phyloP scores from a whole-genome alignment of 805 yeast species.

The Starmerella floris region DNA sequence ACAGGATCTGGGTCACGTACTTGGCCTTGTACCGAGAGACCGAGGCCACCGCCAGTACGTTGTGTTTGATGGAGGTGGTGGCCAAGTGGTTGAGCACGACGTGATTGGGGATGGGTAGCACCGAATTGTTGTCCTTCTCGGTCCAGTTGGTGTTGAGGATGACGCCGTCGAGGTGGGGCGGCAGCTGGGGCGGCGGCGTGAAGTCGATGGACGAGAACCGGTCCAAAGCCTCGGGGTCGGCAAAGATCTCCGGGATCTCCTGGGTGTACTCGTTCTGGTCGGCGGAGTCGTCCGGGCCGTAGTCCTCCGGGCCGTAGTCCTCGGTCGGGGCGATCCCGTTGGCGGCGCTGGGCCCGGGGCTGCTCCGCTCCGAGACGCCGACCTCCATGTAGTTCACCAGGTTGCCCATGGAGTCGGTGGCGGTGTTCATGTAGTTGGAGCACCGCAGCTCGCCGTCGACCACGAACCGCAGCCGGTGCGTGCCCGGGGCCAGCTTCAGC shows the following conservation, averaged over 20 bases:
- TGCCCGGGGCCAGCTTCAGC: constrained; percentile 57
- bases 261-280: constrained; percentile 37
- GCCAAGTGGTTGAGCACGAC: constrained; percentile 89
- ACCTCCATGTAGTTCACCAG: constrained; percentile 68
- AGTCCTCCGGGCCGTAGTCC: background rate
- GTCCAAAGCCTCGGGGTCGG: constrained; percentile 34
- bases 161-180: constrained; percentile 92
- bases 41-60: constrained; percentile 84
- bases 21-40: constrained; percentile 83
- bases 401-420: constrained; percentile 93
- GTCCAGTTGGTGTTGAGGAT: constrained; percentile 60
- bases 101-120: constrained; percentile 85
- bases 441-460: constrained; percentile 86
- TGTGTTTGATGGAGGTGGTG: constrained; percentile 88
- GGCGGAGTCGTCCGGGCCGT: constrained; percentile 1
- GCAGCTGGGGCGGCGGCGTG: constrained; percentile 86
- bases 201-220: constrained; percentile 30
- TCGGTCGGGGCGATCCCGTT: background rate
- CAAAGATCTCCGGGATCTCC: constrained; percentile 33
- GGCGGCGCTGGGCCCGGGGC: constrained; percentile 8
- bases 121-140: constrained; percentile 77
- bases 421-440: constrained; percentile 83
- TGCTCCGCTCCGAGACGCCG: constrained; percentile 14
- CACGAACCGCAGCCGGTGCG: constrained; percentile 85
- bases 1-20: constrained; percentile 81